phyloP scores from a whole-genome alignment of 2,329 filamentous ascomycete genomes.

The Hymenoscyphus fructigenus region DNA sequence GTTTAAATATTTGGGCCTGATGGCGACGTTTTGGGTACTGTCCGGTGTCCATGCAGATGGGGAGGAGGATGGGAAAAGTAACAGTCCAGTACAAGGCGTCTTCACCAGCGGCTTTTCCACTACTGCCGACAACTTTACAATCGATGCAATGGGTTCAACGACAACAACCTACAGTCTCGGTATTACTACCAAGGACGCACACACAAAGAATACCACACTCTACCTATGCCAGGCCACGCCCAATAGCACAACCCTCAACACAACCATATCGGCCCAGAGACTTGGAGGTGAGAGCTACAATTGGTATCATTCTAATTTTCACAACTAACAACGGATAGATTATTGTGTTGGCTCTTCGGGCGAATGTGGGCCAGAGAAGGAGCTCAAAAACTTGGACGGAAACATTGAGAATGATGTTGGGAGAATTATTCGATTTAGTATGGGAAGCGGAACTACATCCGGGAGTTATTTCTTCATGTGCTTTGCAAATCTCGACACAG shows the following conservation, averaged over 20 bases:
- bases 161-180: background rate
- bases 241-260: background rate
- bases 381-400: background rate
- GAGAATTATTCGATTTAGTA: background rate
- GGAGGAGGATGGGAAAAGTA: background rate
- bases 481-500: background rate
- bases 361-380: background rate
- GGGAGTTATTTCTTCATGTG: background rate
- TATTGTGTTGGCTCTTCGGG: background rate
- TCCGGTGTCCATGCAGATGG: background rate
- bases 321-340: background rate
- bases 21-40: background rate
- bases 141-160: background rate
- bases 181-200: background rate
- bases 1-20: background rate
- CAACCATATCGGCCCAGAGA: background rate
- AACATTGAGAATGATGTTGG: background rate
- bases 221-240: background rate
- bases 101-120: background rate
- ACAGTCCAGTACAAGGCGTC: background rate
- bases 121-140: too few species aligned
- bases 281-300: background rate
- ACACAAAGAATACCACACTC: background rate
- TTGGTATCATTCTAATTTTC: background rate
- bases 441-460: background rate